Percentiles rank a stretch among this genome's conserved stretches.
These are phyloP conservation scores for Glycine soja DNA, from an alignment of 306 rosid species.

Conservation along the genomic window DNA sequence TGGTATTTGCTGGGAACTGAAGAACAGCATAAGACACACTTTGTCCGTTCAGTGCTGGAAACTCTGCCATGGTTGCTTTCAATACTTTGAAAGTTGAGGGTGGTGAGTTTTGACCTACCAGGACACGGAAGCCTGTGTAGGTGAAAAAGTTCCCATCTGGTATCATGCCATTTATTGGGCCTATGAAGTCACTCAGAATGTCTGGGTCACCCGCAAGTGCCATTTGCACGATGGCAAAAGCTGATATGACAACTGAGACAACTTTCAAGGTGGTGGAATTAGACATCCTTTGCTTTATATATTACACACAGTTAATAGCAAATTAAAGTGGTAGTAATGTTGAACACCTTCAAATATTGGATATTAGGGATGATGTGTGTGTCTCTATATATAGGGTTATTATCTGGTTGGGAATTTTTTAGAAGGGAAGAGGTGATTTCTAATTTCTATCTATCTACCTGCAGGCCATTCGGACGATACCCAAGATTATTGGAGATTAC, in stretches of 20 bases:
- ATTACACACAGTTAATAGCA: too few species aligned
- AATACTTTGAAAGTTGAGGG: constrained; percentile 42
- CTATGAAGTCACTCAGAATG: constrained; percentile 56
- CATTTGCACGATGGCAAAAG: constrained; percentile 35
- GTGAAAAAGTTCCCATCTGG: constrained; percentile 60
- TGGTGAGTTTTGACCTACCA: not conserved
- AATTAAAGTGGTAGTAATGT: too few species aligned
- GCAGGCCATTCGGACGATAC: too few species aligned
- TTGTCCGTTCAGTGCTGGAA: constrained; percentile 63
- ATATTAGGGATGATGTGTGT: not conserved
- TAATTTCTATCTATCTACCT: too few species aligned
- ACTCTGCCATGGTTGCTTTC: constrained; percentile 56
- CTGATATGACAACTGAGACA: constrained; percentile 41
- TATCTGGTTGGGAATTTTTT: too few species aligned
- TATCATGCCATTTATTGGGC: constrained; percentile 18
- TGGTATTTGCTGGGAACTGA: constrained; percentile 43
- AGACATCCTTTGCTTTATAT: constrained; percentile 38
- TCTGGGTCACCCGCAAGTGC: constrained; percentile 60
- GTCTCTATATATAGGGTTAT: too few species aligned
- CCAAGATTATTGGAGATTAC: too few species aligned
- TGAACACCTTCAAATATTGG: not conserved
- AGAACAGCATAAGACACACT: constrained; percentile 68
- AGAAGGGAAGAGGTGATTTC: too few species aligned
- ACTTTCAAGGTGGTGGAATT: constrained; percentile 23
- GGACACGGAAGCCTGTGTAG: constrained; percentile 47